phyloP scores from a whole-genome alignment of 768 basidiomycete genomes.

The Boletus vermiculosoides region DNA sequence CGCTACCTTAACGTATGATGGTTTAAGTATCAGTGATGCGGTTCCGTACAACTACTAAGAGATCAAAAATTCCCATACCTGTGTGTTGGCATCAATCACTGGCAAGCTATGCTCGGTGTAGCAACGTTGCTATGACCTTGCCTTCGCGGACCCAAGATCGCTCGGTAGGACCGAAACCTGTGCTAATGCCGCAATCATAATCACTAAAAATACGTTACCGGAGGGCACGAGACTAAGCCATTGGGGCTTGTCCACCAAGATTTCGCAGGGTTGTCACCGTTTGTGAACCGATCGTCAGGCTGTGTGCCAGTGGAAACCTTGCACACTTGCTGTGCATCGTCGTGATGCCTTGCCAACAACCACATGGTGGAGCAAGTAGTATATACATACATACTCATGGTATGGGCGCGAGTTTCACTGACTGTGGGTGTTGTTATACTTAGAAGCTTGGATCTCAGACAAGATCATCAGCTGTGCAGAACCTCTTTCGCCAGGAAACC shows the following conservation, averaged over 20 bases:
- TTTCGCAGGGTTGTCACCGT: not conserved
- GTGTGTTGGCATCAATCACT: conserved; percentile 11
- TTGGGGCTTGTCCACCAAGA: not conserved
- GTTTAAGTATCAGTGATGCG: conserved; percentile 8
- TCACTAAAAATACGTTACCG: not conserved
- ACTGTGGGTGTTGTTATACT: not conserved
- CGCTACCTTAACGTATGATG: no score
- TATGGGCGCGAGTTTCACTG: no score
- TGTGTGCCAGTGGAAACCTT: not conserved
- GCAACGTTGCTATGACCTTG: conserved; percentile 1
- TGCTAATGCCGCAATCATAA: not conserved
- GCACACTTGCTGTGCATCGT: not conserved
- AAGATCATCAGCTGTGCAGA: not conserved
- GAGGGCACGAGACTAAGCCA: not conserved
- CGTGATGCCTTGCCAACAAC: not conserved
- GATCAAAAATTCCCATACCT: not conserved
- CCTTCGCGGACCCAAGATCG: not conserved
- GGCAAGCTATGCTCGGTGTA: not conserved
- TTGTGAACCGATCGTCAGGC: not conserved
- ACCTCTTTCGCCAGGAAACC: not conserved
- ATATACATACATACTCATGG: no score
- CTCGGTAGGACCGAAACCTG: not conserved
- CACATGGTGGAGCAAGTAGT: not conserved
- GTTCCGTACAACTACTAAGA: not conserved
- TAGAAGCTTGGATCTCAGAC: not conserved